phyloP scores from a whole-genome alignment of 2,329 filamentous ascomycete genomes.

The Lomentospora prolificans region DNA sequence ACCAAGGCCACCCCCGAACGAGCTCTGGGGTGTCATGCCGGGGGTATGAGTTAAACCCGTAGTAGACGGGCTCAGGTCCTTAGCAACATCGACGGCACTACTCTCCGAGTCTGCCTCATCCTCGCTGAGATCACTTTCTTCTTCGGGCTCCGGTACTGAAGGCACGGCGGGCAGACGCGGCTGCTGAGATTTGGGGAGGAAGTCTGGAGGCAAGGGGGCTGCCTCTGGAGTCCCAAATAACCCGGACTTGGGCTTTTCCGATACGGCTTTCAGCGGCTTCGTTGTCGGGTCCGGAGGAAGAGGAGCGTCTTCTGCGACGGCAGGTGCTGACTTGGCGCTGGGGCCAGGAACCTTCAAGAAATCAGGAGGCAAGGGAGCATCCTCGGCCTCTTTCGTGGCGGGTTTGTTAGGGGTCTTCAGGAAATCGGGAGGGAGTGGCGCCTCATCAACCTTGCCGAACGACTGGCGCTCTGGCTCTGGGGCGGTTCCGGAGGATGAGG shows the following conservation, averaged over 20 bases:
- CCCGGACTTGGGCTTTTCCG: slow-evolving; percentile 14
- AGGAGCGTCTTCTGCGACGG: slow-evolving; percentile 22
- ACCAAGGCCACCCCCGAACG: slow-evolving; percentile 33
- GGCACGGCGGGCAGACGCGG: slow-evolving; percentile 17
- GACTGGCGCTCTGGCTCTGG: not conserved
- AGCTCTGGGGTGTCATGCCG: slow-evolving; percentile 47
- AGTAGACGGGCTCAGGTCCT: slow-evolving; percentile 48
- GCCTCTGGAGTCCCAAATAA: slow-evolving; percentile 21
- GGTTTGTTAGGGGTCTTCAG: slow-evolving; percentile 17
- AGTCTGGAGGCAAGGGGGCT: slow-evolving; percentile 30
- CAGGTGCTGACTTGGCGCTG: slow-evolving; percentile 13
- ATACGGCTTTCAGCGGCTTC: slow-evolving; percentile 19
- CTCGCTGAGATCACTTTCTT: slow-evolving; percentile 31
- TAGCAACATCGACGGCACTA: slow-evolving; percentile 55
- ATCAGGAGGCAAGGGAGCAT: slow-evolving; percentile 23
- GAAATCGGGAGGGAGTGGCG: slow-evolving; percentile 25
- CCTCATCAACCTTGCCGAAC: slow-evolving; percentile 11
- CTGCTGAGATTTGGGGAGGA: slow-evolving; percentile 13
- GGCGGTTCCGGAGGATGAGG: slow-evolving; percentile 30
- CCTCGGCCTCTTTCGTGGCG: slow-evolving; percentile 12
- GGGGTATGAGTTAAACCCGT: slow-evolving; percentile 34
- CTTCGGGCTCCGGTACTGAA: slow-evolving; percentile 25
- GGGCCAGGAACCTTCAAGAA: slow-evolving; percentile 16
- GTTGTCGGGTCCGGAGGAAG: slow-evolving; percentile 32
- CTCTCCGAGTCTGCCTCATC: slow-evolving; percentile 44